phyloP scores from a whole-genome alignment of 805 yeast species.

The Spathaspora sp. region DNA sequence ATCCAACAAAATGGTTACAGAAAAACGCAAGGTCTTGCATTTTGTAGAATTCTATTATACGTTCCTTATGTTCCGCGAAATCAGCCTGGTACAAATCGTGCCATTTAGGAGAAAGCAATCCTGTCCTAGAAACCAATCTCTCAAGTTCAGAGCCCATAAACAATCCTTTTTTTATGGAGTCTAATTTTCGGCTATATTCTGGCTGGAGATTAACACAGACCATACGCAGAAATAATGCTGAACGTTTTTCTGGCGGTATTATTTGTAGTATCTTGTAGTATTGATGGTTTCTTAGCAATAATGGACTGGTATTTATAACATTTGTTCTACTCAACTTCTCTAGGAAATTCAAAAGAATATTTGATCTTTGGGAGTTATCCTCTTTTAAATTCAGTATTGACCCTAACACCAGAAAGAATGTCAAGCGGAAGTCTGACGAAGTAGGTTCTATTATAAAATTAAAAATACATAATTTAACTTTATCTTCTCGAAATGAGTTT shows the following conservation, averaged over 20 bases:
- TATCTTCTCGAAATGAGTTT: slow-evolving; percentile 14
- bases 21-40: slow-evolving; percentile 22
- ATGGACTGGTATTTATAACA: slow-evolving; percentile 18
- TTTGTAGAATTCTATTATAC: slow-evolving; percentile 29
- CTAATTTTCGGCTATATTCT: slow-evolving; percentile 9
- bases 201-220: slow-evolving; percentile 32
- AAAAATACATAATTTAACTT: slow-evolving; percentile 22
- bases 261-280: slow-evolving; percentile 16
- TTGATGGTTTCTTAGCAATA: slow-evolving; percentile 13
- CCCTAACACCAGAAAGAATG: slow-evolving; percentile 10
- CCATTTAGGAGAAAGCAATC: slow-evolving; percentile 33
- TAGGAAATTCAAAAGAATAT: slow-evolving; percentile 23
- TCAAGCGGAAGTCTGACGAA: slow-evolving; percentile 11
- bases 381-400: slow-evolving; percentile 11
- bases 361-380: slow-evolving; percentile 6
- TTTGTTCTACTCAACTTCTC: slow-evolving; percentile 20
- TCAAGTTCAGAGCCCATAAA: slow-evolving; percentile 28
- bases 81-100: slow-evolving; percentile 24
- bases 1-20: slow-evolving; percentile 18
- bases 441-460: slow-evolving; percentile 24
- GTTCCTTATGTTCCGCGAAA: slow-evolving; percentile 14
- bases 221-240: slow-evolving; percentile 25
- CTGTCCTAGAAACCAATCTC: slow-evolving; percentile 32
- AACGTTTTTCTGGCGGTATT: slow-evolving; percentile 14
- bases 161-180: slow-evolving; percentile 19